Evolutionary conservation across 179 eudicot genomes (phyloP).

Genomic region (Nepenthes alata): DNA sequence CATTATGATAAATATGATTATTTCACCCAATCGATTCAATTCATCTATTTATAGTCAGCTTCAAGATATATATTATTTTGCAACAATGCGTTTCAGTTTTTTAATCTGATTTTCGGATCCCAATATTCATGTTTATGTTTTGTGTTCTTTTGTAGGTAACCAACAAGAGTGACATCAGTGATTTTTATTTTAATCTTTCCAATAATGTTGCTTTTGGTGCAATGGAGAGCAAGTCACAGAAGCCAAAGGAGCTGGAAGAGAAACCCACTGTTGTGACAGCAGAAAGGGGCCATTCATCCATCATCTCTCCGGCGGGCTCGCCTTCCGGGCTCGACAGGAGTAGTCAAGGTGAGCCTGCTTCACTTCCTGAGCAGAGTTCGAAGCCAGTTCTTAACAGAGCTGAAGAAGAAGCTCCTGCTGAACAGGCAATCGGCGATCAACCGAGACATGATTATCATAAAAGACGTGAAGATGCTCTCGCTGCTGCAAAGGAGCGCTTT

Average conservation of each 20-base stretch:
- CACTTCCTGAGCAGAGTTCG: slow-evolving; percentile 14
- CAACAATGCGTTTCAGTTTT: neutral
- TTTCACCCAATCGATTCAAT: too few species aligned
- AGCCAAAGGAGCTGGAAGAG: slow-evolving; percentile 16
- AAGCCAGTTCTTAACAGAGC: slow-evolving; percentile 19
- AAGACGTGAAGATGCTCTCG: slow-evolving; percentile 48
- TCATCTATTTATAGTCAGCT: too few species aligned
- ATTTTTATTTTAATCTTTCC: slow-evolving; percentile 71
- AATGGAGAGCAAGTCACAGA: slow-evolving; percentile 17
- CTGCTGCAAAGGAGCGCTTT: slow-evolving; percentile 79
- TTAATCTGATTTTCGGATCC: neutral
- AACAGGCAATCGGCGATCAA: slow-evolving; percentile 23
- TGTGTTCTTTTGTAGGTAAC: slow-evolving; percentile 43
- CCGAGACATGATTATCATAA: slow-evolving; percentile 47
- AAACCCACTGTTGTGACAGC: slow-evolving; percentile 16
- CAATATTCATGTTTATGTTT: slow-evolving; percentile 6
- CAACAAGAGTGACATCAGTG: slow-evolving; percentile 63
- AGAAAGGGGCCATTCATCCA: slow-evolving; percentile 15
- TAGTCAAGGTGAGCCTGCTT: slow-evolving; percentile 17
- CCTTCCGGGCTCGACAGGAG: slow-evolving; percentile 14
- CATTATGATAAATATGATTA: too few species aligned
- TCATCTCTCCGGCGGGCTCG: slow-evolving; percentile 13
- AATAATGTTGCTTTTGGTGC: slow-evolving; percentile 84
- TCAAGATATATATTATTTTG: too few species aligned
- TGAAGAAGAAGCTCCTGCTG: slow-evolving; percentile 8